Conservation (phyloP, 78 protist genomes). For the Bigelowiella natans region DNA sequence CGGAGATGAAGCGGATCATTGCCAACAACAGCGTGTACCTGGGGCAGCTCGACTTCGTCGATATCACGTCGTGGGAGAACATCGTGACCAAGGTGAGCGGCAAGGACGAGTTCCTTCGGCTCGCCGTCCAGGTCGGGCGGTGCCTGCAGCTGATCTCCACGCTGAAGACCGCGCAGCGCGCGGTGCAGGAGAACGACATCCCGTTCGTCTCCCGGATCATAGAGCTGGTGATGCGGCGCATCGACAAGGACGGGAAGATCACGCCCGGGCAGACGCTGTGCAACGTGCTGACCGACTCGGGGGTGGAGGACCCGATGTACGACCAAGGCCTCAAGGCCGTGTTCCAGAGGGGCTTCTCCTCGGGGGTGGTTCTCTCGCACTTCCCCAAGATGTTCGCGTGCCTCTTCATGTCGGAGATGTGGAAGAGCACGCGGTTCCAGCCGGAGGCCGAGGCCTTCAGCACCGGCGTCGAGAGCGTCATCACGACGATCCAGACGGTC, state of each 20-base stretch:
- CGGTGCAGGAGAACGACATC: neutral
- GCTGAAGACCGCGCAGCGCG: neutral
- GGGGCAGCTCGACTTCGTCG: neutral
- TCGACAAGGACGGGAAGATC: neutral
- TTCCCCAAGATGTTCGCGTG: neutral
- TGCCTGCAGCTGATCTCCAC: neutral
- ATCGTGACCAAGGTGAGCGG: neutral
- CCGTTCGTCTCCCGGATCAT: neutral
- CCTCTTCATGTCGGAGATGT: neutral
- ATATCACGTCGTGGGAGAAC: neutral
- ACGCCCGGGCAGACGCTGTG: neutral
- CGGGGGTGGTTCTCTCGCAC: neutral
- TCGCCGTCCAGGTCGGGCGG: neutral
- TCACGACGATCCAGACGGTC: neutral
- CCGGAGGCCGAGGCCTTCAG: neutral
- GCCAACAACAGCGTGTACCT: neutral
- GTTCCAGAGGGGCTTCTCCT: neutral
- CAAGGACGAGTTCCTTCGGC: neutral
- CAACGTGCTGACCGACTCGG: neutral
- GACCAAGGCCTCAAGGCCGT: neutral
- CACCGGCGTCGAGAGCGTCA: neutral
- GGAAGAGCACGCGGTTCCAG: neutral
- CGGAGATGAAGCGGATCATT: neutral
- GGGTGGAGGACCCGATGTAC: neutral
- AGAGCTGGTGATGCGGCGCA: neutral